Percentiles rank a stretch among this genome's conserved stretches.
Evolutionary conservation across 2,329 filamentous ascomycete species (phyloP).

Genomic region (Calonectria pauciramosa): DNA sequence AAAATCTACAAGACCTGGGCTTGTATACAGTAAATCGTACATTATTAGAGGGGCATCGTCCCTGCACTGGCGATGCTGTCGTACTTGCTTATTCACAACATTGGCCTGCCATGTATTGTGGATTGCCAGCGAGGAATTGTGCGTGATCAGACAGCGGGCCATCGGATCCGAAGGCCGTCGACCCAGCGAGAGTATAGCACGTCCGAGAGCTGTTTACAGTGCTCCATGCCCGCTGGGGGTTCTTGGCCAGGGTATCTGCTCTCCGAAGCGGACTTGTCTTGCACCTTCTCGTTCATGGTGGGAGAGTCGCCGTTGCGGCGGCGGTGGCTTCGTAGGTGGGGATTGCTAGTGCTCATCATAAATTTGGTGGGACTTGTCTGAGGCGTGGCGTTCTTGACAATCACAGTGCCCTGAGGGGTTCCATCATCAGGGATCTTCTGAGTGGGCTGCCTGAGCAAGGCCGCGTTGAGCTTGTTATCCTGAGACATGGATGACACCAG

Average conservation of each 20-base stretch:
- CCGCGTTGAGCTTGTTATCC: conserved; percentile 74
- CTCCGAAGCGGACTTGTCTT: conserved; percentile 63
- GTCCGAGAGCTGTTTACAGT: conserved; percentile 89
- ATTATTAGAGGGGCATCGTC: background rate
- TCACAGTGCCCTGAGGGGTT: conserved; percentile 68
- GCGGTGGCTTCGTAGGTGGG: conserved; percentile 84
- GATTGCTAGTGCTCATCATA: conserved; percentile 84
- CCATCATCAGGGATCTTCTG: conserved; percentile 58
- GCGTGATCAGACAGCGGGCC: conserved; percentile 61
- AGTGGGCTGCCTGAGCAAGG: conserved; percentile 59
- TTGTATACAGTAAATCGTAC: conserved; percentile 22
- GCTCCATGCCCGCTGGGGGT: conserved; percentile 84
- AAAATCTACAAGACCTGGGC: conserved; percentile 21
- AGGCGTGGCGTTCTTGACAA: conserved; percentile 66
- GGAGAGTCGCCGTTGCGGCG: conserved; percentile 69
- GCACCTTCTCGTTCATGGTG: conserved; percentile 58
- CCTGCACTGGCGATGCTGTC: background rate
- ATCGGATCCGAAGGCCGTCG: conserved; percentile 82
- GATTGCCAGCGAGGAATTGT: background rate
- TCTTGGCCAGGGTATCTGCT: conserved; percentile 69
- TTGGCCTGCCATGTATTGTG: conserved; percentile 8
- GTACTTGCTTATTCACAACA: background rate
- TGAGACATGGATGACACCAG: conserved; percentile 81
- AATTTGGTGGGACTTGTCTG: conserved; percentile 73
- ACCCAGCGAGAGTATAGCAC: conserved; percentile 93